These are phyloP conservation scores for Prosopis cineraria DNA, from an alignment of 306 rosid species.

Conservation along the genomic window DNA sequence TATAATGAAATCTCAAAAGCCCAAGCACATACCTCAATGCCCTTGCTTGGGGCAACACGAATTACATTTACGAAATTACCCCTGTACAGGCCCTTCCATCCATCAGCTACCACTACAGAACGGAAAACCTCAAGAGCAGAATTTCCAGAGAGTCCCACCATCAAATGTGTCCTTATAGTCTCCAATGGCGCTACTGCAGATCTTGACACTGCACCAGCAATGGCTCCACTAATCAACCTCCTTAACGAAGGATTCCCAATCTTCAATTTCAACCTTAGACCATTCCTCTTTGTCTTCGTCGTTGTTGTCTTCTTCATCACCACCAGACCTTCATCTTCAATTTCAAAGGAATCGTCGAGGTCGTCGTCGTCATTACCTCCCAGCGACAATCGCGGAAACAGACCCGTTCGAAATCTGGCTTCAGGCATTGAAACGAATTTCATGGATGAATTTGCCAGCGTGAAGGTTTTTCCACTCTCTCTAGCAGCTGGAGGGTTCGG, in stretches of 20 bases:
- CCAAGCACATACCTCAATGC: conserved; percentile 41
- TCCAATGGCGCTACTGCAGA: conserved; percentile 58
- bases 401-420: neutral
- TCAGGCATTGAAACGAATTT: neutral
- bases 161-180: conserved; percentile 56
- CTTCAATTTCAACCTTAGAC: conserved; percentile 41
- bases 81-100: conserved; percentile 57
- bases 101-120: conserved; percentile 47
- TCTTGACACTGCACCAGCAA: conserved; percentile 66
- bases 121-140: conserved; percentile 47
- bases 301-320: neutral
- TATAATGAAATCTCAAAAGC: neutral
- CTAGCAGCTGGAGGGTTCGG: neutral
- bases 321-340: neutral
- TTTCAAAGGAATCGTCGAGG: neutral
- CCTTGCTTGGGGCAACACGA: conserved; percentile 59
- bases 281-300: conserved; percentile 11
- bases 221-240: conserved; percentile 68
- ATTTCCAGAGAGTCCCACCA: conserved; percentile 52
- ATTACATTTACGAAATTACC: conserved; percentile 56
- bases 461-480: neutral
- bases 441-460: neutral
- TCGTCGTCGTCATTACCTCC: neutral
- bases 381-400: neutral
- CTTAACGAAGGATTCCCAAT: conserved; percentile 52